phyloP scores from a whole-genome alignment of 75 land plant genomes.

The Selaginella moellendorffii region DNA sequence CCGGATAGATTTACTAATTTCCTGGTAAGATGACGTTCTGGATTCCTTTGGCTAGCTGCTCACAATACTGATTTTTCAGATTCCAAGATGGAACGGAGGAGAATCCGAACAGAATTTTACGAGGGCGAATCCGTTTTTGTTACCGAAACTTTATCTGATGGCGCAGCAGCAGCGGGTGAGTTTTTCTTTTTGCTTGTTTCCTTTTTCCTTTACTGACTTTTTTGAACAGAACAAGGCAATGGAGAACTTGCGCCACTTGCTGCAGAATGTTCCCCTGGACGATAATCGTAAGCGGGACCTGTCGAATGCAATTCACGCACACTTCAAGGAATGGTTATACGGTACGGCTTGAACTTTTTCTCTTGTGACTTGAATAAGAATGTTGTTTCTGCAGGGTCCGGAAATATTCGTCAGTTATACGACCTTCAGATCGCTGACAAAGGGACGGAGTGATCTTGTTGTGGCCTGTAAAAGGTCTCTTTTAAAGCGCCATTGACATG shows the following conservation, averaged over 20 bases:
- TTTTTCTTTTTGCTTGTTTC: too few species aligned
- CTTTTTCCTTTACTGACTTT: too few species aligned
- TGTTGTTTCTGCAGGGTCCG: slow-evolving; percentile 94
- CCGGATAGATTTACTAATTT: slow-evolving; percentile 80
- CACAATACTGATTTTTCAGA: slow-evolving; percentile 24
- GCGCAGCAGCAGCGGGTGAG: slow-evolving; percentile 75
- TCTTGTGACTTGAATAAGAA: too few species aligned
- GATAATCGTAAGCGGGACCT: slow-evolving; percentile 63
- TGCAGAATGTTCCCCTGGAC: slow-evolving; percentile 58
- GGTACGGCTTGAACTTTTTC: slow-evolving; percentile 32
- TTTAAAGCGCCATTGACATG: too few species aligned
- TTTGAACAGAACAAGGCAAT: slow-evolving; percentile 41
- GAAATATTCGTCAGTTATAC: slow-evolving; percentile 88
- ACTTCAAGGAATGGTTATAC: slow-evolving; percentile 94
- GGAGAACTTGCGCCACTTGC: slow-evolving; percentile 45
- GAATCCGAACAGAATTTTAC: slow-evolving; percentile 41
- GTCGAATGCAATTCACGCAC: slow-evolving; percentile 62
- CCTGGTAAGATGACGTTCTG: slow-evolving; percentile 46
- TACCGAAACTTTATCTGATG: slow-evolving; percentile 65
- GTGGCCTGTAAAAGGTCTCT: too few species aligned
- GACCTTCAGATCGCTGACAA: slow-evolving; percentile 38
- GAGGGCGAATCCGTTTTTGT: slow-evolving; percentile 66
- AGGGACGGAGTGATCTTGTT: not conserved
- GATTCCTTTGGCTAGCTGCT: too few species aligned
- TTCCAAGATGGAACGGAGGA: slow-evolving; percentile 61